These are phyloP conservation scores for Silene noctiflora DNA, from an alignment of 179 eudicot species.

Conservation along the genomic window DNA sequence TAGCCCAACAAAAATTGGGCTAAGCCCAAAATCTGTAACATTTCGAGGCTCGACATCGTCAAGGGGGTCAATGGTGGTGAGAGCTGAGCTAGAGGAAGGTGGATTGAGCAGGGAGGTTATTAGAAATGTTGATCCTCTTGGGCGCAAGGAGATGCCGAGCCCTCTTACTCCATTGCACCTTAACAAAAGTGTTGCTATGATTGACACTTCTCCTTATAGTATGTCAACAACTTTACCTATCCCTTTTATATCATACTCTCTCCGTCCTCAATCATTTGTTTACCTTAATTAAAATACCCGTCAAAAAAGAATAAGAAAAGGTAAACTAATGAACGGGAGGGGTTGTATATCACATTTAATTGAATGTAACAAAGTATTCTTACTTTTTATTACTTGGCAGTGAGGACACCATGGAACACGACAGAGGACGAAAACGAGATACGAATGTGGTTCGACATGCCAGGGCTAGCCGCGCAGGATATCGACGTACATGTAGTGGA, in stretches of 20 bases:
- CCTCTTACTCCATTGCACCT: slow-evolving; percentile 2
- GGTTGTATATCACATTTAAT: too few species aligned
- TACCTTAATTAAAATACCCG: too few species aligned
- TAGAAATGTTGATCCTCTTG: background rate
- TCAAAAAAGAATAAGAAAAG: too few species aligned
- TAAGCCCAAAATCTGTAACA: slow-evolving; percentile 1
- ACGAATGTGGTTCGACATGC: slow-evolving; percentile 26
- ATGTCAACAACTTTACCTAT: background rate
- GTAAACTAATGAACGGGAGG: too few species aligned
- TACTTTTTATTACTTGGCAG: slow-evolving; percentile 9
- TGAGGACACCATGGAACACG: slow-evolving; percentile 18
- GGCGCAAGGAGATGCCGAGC: background rate
- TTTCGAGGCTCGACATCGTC: background rate
- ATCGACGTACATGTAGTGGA: slow-evolving; percentile 24
- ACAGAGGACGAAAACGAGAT: slow-evolving; percentile 23
- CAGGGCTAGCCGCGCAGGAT: slow-evolving; percentile 18
- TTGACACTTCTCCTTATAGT: slow-evolving; percentile 12
- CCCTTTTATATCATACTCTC: background rate
- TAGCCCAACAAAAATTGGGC: slow-evolving; percentile 5
- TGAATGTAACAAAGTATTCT: too few species aligned
- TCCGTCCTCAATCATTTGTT: too few species aligned
- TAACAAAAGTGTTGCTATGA: slow-evolving; percentile 11
- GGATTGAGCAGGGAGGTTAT: background rate
- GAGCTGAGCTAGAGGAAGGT: slow-evolving; percentile 11
- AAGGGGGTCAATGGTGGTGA: background rate